These are phyloP conservation scores for Ogataea wickerhamii DNA, from an alignment of 805 yeast species.

Conservation along the genomic window DNA sequence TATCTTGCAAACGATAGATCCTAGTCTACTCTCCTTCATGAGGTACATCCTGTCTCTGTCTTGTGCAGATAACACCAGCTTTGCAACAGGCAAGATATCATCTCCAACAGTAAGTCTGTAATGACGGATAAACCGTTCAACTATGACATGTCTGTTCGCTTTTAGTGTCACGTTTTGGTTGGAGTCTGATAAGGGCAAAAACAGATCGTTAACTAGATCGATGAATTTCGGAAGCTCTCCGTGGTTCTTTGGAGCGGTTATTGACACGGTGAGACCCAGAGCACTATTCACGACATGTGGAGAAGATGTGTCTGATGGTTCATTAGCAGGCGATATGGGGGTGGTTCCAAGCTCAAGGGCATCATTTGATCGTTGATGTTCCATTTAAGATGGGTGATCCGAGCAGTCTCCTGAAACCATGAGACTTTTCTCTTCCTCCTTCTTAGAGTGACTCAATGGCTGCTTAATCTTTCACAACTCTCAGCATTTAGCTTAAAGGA, in stretches of 20 bases:
- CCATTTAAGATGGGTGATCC: no score
- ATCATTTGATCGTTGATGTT: no score
- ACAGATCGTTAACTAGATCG: slow-evolving; percentile 39
- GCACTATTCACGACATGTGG: slow-evolving; percentile 1
- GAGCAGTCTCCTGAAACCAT: no score
- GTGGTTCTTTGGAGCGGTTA: slow-evolving; percentile 33
- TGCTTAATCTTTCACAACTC: no score
- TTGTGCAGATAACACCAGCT: slow-evolving; percentile 57
- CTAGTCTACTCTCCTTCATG: slow-evolving; percentile 61
- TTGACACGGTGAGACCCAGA: slow-evolving; percentile 10
- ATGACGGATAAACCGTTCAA: slow-evolving; percentile 39
- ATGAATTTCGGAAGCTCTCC: slow-evolving; percentile 40
- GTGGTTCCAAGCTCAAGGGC: no score
- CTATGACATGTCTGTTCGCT: slow-evolving; percentile 14
- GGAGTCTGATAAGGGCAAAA: slow-evolving; percentile 37
- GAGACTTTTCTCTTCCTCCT: no score
- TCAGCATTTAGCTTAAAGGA: no score
- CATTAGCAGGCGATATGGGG: no score
- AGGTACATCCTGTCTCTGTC: slow-evolving; percentile 54
- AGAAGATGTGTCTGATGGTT: neutral
- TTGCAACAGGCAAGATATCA: slow-evolving; percentile 64
- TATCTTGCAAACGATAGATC: slow-evolving; percentile 45
- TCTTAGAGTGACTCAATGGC: no score
- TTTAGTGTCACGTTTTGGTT: slow-evolving; percentile 10
- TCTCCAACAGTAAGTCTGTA: slow-evolving; percentile 57